These are phyloP conservation scores for Draba incana DNA, from an alignment of 345 rosid genomes.

Conservation along the genomic window DNA sequence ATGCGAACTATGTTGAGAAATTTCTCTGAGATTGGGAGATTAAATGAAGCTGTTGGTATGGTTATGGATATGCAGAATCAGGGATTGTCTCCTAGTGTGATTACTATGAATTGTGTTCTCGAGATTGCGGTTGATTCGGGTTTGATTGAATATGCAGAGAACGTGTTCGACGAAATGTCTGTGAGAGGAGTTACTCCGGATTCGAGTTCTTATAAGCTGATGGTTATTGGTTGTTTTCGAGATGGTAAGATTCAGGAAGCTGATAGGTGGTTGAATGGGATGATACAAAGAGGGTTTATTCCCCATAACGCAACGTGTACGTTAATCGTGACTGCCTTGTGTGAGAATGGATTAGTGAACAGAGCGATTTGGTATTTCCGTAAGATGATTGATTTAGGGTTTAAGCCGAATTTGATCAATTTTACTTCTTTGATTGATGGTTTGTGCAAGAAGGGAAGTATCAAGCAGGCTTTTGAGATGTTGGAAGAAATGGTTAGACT, in stretches of 20 bases:
- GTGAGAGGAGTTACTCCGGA: constrained; percentile 68
- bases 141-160: constrained; percentile 59
- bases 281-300: constrained; percentile 65
- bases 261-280: constrained; percentile 68
- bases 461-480: constrained; percentile 85
- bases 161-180: constrained; percentile 77
- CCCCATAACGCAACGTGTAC: constrained; percentile 79
- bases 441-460: constrained; percentile 77
- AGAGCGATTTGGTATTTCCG: constrained; percentile 71
- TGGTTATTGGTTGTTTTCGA: constrained; percentile 66
- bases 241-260: constrained; percentile 61
- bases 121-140: constrained; percentile 53
- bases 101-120: constrained; percentile 55
- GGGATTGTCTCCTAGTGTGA: constrained; percentile 52
- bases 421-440: constrained; percentile 77
- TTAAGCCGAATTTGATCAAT: constrained; percentile 78
- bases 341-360: constrained; percentile 60
- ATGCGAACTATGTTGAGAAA: constrained; percentile 67
- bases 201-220: constrained; percentile 57
- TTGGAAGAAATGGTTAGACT: constrained; percentile 81
- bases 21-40: constrained; percentile 76
- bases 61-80: constrained; percentile 77
- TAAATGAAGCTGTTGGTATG: constrained; percentile 68
- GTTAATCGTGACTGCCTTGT: constrained; percentile 55
- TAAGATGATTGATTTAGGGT: constrained; percentile 62